These are phyloP conservation scores for Kwoniella dejecticola DNA, from an alignment of 768 basidiomycete species.

Conservation along the genomic window DNA sequence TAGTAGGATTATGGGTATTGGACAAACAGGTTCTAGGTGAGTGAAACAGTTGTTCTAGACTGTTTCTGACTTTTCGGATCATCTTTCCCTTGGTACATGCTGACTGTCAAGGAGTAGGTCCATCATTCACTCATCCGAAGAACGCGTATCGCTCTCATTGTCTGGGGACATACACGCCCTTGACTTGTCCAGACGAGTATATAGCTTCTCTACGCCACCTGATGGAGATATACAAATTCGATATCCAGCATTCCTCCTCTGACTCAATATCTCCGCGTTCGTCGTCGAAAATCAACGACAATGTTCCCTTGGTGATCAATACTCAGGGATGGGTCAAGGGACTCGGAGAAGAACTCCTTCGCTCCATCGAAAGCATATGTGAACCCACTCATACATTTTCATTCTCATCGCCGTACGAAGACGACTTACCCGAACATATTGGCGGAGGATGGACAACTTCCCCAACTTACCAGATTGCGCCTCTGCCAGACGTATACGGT, in stretches of 20 bases:
- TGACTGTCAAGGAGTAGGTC: slow-evolving; percentile 67
- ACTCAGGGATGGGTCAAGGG: slow-evolving; percentile 98
- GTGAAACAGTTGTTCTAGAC: slow-evolving; percentile 20
- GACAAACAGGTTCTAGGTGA: slow-evolving; percentile 71
- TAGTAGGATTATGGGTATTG: slow-evolving; percentile 76
- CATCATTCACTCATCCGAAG: slow-evolving; percentile 80
- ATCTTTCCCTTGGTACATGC: too few relatives aligned
- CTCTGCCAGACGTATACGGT: slow-evolving; percentile 9
- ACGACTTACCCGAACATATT: neutral
- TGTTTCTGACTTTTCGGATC: neutral
- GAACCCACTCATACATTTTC: slow-evolving; percentile 65
- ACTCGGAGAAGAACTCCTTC: slow-evolving; percentile 76
- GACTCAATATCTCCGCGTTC: slow-evolving; percentile 34
- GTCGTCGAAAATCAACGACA: slow-evolving; percentile 4
- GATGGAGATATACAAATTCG: slow-evolving; percentile 61
- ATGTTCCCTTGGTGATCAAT: slow-evolving; percentile 84
- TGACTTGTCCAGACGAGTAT: slow-evolving; percentile 75
- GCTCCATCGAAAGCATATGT: slow-evolving; percentile 68
- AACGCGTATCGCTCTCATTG: slow-evolving; percentile 75
- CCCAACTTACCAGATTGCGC: slow-evolving; percentile 15
- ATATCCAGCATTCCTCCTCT: slow-evolving; percentile 60
- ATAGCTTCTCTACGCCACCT: slow-evolving; percentile 68
- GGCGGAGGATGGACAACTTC: slow-evolving; percentile 34
- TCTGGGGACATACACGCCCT: slow-evolving; percentile 75
- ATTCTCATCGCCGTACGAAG: slow-evolving; percentile 39